Conservation (phyloP, 768 basidiomycete species). For the Hericium rajendrae region DNA sequence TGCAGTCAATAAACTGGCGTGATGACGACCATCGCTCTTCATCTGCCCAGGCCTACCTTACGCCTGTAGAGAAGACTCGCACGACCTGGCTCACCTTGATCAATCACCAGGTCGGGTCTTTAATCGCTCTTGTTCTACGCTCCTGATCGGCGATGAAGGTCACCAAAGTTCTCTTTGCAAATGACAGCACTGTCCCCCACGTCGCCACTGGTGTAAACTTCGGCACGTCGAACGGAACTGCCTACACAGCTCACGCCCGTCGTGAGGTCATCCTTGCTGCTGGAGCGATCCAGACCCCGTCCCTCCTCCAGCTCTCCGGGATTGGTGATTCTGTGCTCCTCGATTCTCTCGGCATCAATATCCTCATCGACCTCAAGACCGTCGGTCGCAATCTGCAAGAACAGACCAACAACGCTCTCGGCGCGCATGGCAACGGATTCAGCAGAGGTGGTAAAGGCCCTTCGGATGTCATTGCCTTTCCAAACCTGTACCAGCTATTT, state of each 20-base stretch:
- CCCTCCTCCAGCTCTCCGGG: slow-evolving; percentile 22
- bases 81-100: slow-evolving; percentile 41
- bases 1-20: slow-evolving; percentile 19
- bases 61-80: slow-evolving; percentile 38
- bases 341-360: slow-evolving; percentile 17
- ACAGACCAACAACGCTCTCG: slow-evolving; percentile 31
- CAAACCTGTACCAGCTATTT: slow-evolving; percentile 41
- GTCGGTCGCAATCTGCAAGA: slow-evolving; percentile 31
- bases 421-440: slow-evolving; percentile 21
- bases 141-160: neutral
- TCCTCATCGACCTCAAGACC: slow-evolving; percentile 24
- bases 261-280: slow-evolving; percentile 2
- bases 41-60: slow-evolving; percentile 43
- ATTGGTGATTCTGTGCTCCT: slow-evolving; percentile 24
- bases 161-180: neutral
- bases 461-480: slow-evolving; percentile 40
- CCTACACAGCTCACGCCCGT: slow-evolving; percentile 7
- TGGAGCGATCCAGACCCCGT: neutral
- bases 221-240: slow-evolving; percentile 10
- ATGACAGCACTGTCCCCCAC: neutral
- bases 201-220: neutral
- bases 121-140: slow-evolving; percentile 15
- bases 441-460: neutral
- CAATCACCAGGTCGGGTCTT: slow-evolving; percentile 31
- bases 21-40: slow-evolving; percentile 44